Base-by-base conservation (phyloP, 805 yeast species). In the Saccharomyces paradoxus region DNA sequence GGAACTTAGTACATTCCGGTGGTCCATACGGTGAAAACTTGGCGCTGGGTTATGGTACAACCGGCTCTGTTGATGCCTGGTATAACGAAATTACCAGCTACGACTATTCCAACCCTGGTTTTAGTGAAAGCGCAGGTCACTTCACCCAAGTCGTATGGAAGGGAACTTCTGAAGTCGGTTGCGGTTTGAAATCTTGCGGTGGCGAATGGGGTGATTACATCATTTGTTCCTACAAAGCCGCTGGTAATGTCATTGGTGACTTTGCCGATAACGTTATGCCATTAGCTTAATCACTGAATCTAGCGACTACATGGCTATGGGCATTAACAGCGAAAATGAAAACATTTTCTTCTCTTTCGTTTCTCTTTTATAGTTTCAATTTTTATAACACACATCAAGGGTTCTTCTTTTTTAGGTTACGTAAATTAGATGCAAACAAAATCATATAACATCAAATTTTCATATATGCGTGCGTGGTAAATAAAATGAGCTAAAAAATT, bases 141-240 rank as follows among this genome's bases (percentile, higher is more conserved):
- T 86, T 86, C 74, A 84, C 92, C 13, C 91, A 86, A 70, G 63
- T 85, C 41, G 79, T 86, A 22, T 86, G 94, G 94, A 79, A 79
- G 57, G 63, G 76, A 10, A 73, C 86, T 48, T 71, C 81, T 10
- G 69, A 78, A 59, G 68, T 86, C 17, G 94, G 92, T 51, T 86
- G 94, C 75, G 88, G 57, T 50, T 41, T 48, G 13, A 58, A 57
- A 46, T 12, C 21, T n/a, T 58, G 61, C 51, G 50, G 52, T 49
- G 51, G 51, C 41, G 53, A 48, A 17, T 58, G 61, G 61, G 60
- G 60, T 50, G 54, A 54, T 58, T 86, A 84, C 70, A 72, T 87
- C 57, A 81, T 86, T 55, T 87, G 94, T 76, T 86, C 84, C 66
- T 87, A 87, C 70, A 68, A 74, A 46, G 67, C 74, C 27, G 73